phyloP scores from a whole-genome alignment of 371 early-diverging fungal genomes.

The Apophysomyces sp. region DNA sequence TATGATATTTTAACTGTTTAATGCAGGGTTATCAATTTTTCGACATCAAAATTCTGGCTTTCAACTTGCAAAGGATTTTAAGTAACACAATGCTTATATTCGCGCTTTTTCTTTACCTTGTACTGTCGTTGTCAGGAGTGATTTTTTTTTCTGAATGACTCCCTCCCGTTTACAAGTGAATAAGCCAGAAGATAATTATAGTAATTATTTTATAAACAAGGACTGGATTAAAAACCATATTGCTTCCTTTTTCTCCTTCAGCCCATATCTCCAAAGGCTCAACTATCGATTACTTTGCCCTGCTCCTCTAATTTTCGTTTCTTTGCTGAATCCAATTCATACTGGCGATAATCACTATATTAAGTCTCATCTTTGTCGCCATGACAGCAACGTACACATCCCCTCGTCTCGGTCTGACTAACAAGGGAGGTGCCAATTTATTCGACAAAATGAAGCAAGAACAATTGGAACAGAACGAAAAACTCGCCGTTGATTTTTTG shows the following conservation, averaged over 20 bases:
- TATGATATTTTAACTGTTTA: too few relatives aligned
- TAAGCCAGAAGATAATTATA: background rate
- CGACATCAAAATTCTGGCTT: too few relatives aligned
- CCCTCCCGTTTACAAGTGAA: background rate
- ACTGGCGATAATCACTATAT: constrained; percentile 10
- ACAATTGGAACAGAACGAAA: constrained; percentile 31
- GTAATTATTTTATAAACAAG: background rate
- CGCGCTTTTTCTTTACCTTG: background rate
- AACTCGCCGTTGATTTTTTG: constrained; percentile 32
- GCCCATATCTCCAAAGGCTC: background rate
- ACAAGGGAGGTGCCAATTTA: constrained; percentile 32
- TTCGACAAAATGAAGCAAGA: constrained; percentile 32
- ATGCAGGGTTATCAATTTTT: too few relatives aligned
- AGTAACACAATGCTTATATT: background rate
- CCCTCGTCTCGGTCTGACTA: constrained; percentile 30
- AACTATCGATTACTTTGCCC: background rate
- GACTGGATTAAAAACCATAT: background rate
- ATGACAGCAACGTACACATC: constrained; percentile 22
- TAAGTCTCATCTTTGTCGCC: background rate
- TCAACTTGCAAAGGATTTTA: too few relatives aligned
- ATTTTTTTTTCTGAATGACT: background rate
- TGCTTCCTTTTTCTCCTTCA: background rate
- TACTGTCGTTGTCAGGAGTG: background rate
- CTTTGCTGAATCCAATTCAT: background rate
- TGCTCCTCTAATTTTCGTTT: constrained; percentile 4